Evolutionary conservation across 1,284 basidiomycete species (phyloP).

Genomic region (Naganishia liquefaciens): DNA sequence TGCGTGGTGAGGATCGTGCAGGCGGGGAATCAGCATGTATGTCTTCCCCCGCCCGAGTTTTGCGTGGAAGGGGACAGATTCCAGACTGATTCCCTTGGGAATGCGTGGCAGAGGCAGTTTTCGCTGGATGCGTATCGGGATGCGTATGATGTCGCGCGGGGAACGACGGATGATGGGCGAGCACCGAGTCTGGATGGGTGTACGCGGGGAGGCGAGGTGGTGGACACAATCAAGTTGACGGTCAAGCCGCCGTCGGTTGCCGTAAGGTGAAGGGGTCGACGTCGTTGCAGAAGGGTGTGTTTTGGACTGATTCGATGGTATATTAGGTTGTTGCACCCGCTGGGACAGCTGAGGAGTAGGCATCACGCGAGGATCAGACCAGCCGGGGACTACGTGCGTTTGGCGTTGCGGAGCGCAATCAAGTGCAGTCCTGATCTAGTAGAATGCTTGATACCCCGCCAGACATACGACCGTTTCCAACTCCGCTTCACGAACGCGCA

Average conservation of each 20-base stretch:
- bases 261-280: not conserved
- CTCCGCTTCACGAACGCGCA: not conserved
- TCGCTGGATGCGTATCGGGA: conserved; percentile 1
- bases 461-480: conserved; percentile 21
- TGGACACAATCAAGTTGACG: conserved; percentile 18
- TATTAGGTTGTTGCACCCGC: conserved; percentile 11
- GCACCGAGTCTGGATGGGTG: not conserved
- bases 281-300: not conserved
- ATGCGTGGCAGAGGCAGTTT: not conserved
- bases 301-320: not conserved
- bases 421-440: not conserved
- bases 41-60: conserved; percentile 14
- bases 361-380: not conserved
- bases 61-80: not conserved
- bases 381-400: conserved; percentile 7
- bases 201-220: not conserved
- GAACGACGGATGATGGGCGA: not conserved
- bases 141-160: not conserved
- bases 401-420: no score
- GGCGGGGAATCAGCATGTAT: not conserved
- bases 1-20: not conserved
- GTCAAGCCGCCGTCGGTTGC: conserved; percentile 9
- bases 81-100: not conserved
- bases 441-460: not conserved
- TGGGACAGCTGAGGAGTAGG: not conserved